These are phyloP conservation scores for Cladophialophora yegresii DNA, from an alignment of 2,329 filamentous ascomycete genomes.

Conservation along the genomic window DNA sequence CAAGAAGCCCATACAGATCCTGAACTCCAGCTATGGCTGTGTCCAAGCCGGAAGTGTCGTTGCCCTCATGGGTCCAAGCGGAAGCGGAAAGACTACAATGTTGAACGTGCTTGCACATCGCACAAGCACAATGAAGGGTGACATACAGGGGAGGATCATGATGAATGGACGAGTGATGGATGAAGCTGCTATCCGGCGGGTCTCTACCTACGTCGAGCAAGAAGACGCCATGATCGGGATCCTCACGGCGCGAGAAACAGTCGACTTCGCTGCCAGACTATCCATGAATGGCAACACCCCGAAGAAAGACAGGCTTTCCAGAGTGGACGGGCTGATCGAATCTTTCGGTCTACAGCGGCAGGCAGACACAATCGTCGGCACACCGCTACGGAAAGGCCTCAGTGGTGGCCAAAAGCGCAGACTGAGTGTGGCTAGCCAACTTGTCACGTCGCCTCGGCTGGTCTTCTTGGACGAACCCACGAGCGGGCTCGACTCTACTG, in stretches of 20 bases:
- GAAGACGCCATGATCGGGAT: slow-evolving; percentile 82
- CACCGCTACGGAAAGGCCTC: slow-evolving; percentile 78
- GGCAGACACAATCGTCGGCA: slow-evolving; percentile 72
- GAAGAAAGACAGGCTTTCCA: slow-evolving; percentile 60
- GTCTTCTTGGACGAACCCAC: slow-evolving; percentile 84
- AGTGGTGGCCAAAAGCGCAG: slow-evolving; percentile 83
- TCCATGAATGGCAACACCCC: slow-evolving; percentile 56
- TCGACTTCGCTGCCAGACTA: slow-evolving; percentile 74
- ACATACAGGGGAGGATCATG: slow-evolving; percentile 56
- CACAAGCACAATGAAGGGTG: slow-evolving; percentile 55
- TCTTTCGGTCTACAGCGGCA: slow-evolving; percentile 74
- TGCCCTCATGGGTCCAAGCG: slow-evolving; percentile 78
- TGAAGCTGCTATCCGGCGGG: slow-evolving; percentile 59
- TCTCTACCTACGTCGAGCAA: slow-evolving; percentile 81
- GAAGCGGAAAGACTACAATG: slow-evolving; percentile 77
- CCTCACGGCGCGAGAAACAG: slow-evolving; percentile 75
- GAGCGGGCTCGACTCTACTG: slow-evolving; percentile 76
- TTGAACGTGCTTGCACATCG: slow-evolving; percentile 75
- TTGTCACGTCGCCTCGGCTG: slow-evolving; percentile 78
- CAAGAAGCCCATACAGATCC: slow-evolving; percentile 63
- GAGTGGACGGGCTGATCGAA: slow-evolving; percentile 67
- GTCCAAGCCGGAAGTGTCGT: slow-evolving; percentile 66
- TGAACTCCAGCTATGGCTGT: slow-evolving; percentile 64
- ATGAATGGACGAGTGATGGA: slow-evolving; percentile 65
- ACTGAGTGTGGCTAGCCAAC: slow-evolving; percentile 74